A percentile compares a stretch with the other conserved stretches of the same genome.
phyloP scores from a whole-genome alignment of 225 moss, liverwort and hornwort species.

The Pseudoscleropodium purum region DNA sequence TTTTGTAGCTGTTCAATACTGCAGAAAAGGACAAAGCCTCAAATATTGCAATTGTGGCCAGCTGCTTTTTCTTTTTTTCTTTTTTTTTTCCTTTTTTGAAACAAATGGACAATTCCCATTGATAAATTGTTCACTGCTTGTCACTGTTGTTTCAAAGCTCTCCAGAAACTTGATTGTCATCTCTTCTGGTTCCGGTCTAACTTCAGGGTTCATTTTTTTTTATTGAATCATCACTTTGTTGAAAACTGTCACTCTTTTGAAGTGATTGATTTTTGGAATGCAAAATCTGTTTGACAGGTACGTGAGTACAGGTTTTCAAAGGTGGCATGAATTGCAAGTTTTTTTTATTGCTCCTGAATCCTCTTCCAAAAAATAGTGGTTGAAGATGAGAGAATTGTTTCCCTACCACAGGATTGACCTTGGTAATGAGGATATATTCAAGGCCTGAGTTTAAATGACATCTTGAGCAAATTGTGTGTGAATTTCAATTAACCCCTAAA shows the following conservation, averaged over 20 bases:
- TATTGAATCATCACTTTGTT: background rate
- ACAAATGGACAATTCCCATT: too few relatives aligned
- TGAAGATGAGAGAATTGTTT: background rate
- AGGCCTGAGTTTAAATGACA: background rate
- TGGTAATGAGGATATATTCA: background rate
- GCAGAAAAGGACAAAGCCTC: background rate
- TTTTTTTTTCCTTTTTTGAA: too few relatives aligned
- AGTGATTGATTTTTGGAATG: background rate
- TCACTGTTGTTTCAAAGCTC: background rate
- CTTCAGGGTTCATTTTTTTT: too few relatives aligned
- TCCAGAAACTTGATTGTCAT: background rate
- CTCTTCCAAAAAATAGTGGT: background rate
- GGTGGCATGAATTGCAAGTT: background rate
- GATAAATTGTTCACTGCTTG: background rate
- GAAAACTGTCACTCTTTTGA: background rate
- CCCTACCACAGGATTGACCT: background rate
- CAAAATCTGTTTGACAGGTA: background rate
- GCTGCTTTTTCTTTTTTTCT: too few relatives aligned
- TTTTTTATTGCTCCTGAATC: background rate
- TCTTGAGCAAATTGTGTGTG: background rate
- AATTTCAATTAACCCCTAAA: background rate
- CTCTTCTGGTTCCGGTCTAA: background rate
- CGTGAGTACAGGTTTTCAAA: background rate
- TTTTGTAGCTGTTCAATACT: background rate
- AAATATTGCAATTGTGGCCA: too few relatives aligned